Conservation (phyloP, 2,329 filamentous ascomycete genomes). For the Aureobasidium subglaciale region DNA sequence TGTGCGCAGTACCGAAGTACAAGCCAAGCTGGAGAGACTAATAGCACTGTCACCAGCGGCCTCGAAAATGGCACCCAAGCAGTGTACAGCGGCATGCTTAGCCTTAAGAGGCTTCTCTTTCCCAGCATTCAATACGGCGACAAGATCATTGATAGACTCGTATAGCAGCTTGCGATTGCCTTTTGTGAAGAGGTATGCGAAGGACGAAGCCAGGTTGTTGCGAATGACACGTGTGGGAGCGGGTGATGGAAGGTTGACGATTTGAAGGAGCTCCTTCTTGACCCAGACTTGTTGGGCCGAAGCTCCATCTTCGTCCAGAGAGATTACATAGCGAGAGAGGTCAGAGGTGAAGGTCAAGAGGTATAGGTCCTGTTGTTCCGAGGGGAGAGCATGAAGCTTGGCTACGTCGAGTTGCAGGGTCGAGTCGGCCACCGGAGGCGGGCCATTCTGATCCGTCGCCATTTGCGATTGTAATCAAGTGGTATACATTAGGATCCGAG, state of each 20-base stretch:
- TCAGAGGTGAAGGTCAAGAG: constrained; percentile 82
- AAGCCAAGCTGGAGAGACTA: constrained; percentile 68
- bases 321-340: constrained; percentile 70
- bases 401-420: constrained; percentile 67
- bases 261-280: constrained; percentile 90
- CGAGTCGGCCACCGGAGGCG: constrained; percentile 15
- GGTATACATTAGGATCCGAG: background rate
- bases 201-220: constrained; percentile 78
- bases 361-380: constrained; percentile 93
- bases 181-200: constrained; percentile 72
- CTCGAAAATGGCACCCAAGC: constrained; percentile 81
- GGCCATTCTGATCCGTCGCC: constrained; percentile 1
- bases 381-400: constrained; percentile 81
- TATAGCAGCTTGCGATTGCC: constrained; percentile 89
- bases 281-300: constrained; percentile 84
- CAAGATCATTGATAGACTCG: constrained; percentile 86
- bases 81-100: constrained; percentile 82
- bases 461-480: constrained; percentile 3
- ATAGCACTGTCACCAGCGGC: constrained; percentile 92
- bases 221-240: constrained; percentile 81
- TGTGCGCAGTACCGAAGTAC: constrained; percentile 65
- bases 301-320: constrained; percentile 68
- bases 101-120: constrained; percentile 76
- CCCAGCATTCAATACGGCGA: constrained; percentile 62
- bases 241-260: constrained; percentile 75